These are phyloP conservation scores for Pseudoturritis turrita DNA, from an alignment of 345 rosid genomes.

Conservation along the genomic window DNA sequence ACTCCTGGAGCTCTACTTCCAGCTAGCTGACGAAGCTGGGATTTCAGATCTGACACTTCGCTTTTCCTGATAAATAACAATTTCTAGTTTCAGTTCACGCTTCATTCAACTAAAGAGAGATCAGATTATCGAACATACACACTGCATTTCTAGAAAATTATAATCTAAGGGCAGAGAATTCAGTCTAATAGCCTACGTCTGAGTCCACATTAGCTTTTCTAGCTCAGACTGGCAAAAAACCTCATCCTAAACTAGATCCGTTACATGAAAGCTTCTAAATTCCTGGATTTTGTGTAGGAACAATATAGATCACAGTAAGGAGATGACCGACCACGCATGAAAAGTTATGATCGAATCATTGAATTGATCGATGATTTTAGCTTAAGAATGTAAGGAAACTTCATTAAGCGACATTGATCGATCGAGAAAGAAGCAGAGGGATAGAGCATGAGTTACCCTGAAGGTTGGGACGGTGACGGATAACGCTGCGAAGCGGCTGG, in stretches of 20 bases:
- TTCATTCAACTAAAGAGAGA: constrained; percentile 1
- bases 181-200: neutral
- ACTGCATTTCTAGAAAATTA: neutral
- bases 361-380: neutral
- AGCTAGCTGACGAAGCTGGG: constrained; percentile 94
- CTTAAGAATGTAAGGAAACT: neutral
- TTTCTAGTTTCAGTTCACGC: neutral
- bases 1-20: constrained; percentile 94
- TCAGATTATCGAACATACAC: neutral
- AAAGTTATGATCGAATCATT: constrained; percentile 5
- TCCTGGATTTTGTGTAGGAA: neutral
- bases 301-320: neutral
- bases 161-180: neutral
- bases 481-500: constrained; percentile 74
- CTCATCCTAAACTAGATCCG: constrained; percentile 14
- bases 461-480: constrained; percentile 93
- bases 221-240: neutral
- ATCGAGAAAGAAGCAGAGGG: neutral
- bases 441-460: constrained; percentile 54
- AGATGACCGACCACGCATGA: constrained; percentile 4
- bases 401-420: neutral
- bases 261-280: neutral
- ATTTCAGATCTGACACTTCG: constrained; percentile 87
- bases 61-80: constrained; percentile 60
- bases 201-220: neutral